Percentiles rank a stretch among this genome's conserved stretches.
phyloP scores from a whole-genome alignment of 768 basidiomycete species.

The Obba rivulosa region DNA sequence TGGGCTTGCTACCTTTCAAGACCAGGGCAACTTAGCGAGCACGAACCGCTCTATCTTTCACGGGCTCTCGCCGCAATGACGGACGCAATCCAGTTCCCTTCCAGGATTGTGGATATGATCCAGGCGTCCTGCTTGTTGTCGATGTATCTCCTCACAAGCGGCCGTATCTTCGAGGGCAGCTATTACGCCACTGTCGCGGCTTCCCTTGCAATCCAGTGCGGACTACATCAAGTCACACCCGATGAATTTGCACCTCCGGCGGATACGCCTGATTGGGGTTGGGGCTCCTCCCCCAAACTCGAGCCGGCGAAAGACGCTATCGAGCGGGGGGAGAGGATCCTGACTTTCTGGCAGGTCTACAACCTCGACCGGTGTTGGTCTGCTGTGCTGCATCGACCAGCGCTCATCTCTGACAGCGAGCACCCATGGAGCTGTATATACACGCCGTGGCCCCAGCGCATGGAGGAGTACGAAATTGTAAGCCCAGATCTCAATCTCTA shows the following conservation, averaged over 20 bases:
- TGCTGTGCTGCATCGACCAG: constrained; percentile 62
- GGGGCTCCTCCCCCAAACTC: constrained; percentile 39
- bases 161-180: constrained; percentile 71
- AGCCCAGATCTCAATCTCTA: constrained; percentile 19
- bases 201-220: constrained; percentile 66
- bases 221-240: constrained; percentile 46
- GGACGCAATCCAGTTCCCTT: constrained; percentile 53
- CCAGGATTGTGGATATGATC: constrained; percentile 62
- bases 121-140: constrained; percentile 74
- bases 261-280: constrained; percentile 29
- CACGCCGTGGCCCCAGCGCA: constrained; percentile 73
- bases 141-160: constrained; percentile 71
- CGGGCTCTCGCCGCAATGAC: constrained; percentile 58
- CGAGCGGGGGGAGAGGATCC: constrained; percentile 65
- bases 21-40: constrained; percentile 61
- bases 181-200: constrained; percentile 74
- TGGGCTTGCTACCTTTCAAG: constrained; percentile 81
- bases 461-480: constrained; percentile 69
- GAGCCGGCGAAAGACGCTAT: constrained; percentile 54
- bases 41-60: constrained; percentile 68
- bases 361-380: constrained; percentile 81
- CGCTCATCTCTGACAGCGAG: constrained; percentile 58
- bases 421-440: constrained; percentile 54
- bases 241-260: constrained; percentile 25
- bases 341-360: constrained; percentile 83